Evolutionary conservation across 306 rosid species (phyloP), one percentile per base, ranked within the genome.

Genomic region (Sesbania bispinosa): DNA sequence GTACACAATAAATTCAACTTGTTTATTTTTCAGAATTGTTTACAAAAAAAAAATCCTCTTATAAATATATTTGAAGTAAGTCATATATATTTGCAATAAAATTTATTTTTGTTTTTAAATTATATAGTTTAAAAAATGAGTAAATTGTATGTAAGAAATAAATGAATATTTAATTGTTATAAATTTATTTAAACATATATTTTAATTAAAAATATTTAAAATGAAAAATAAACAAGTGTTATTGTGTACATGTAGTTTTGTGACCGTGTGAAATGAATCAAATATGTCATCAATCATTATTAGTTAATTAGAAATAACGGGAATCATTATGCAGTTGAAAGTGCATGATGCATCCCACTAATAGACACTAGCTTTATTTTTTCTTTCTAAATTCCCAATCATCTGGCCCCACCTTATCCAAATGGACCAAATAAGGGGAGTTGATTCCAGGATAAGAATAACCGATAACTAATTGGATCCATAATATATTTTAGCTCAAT

Each of bases 231-330:
- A 18, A 6, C 2, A 48, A 7, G 26, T 26, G 8, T 9, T 1
- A 7, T 43, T 7, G 6, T 65, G 55, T 65, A 7, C 8, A 24
- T 46, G 10, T 35, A 54, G 52, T n/a, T n/a, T n/a, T n/a, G n/a
- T 51, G 36, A 6, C 10, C 4, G 79, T 86, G 86, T 62, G 84
- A 86, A 86, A 81, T 20, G 88, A 84, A 83, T 86, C 85, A 53
- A 35, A 68, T 7, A 59, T 50, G 78, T 54, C 76, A 66, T 73
- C 41, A 69, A 68, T 63, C 46, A 68, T 73, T 64, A 48, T 4
- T 41, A 23, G 10, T 7, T 11, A 18, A 45, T 47, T 21, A 32
- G 38, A 45, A 64, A 53, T 14, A 33, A 48, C 15, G 7, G 1
- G 45, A 53, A 55, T 71, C 7, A 81, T 53, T 27, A 16, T 27